Conservation (phyloP, 345 rosid species). For the Microthlaspi erraticum region DNA sequence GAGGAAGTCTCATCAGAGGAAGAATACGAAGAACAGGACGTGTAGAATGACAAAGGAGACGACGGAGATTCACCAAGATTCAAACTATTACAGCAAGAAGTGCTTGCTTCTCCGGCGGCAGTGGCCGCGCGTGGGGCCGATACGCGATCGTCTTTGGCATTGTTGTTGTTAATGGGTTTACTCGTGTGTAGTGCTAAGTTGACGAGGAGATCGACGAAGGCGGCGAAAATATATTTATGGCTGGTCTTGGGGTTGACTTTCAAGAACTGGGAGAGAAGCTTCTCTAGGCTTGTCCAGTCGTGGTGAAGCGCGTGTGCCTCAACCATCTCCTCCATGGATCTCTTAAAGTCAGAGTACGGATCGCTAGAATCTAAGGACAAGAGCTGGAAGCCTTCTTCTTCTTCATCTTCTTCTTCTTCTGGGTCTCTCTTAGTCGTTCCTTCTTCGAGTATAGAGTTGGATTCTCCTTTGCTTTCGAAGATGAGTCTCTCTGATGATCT, state of each 20-base stretch:
- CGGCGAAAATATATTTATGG: conserved; percentile 72
- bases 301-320: conserved; percentile 61
- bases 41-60: conserved; percentile 64
- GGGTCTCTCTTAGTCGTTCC: conserved; percentile 25
- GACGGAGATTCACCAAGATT: conserved; percentile 54
- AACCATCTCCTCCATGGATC: conserved; percentile 96
- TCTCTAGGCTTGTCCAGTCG: conserved; percentile 72
- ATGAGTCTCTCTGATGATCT: conserved; percentile 67
- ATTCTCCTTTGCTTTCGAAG: conserved; percentile 73
- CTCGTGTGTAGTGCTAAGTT: conserved; percentile 40
- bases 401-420: conserved; percentile 14
- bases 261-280: conserved; percentile 72
- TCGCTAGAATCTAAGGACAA: conserved; percentile 74
- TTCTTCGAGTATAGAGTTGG: conserved; percentile 64
- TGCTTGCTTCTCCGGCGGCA: conserved; percentile 40
- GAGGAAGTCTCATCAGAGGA: conserved; percentile 60
- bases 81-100: conserved; percentile 41
- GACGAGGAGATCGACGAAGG: conserved; percentile 78
- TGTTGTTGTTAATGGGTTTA: conserved; percentile 22
- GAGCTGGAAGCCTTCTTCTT: conserved; percentile 49
- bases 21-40: conserved; percentile 52
- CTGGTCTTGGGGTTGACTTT: conserved; percentile 67
- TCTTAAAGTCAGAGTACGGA: conserved; percentile 75
- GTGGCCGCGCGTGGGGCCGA: conserved; percentile 36
- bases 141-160: conserved; percentile 6